Evolutionary conservation across 2,329 filamentous ascomycete genomes (phyloP).

Genomic region (Pezicula neosporulosa): DNA sequence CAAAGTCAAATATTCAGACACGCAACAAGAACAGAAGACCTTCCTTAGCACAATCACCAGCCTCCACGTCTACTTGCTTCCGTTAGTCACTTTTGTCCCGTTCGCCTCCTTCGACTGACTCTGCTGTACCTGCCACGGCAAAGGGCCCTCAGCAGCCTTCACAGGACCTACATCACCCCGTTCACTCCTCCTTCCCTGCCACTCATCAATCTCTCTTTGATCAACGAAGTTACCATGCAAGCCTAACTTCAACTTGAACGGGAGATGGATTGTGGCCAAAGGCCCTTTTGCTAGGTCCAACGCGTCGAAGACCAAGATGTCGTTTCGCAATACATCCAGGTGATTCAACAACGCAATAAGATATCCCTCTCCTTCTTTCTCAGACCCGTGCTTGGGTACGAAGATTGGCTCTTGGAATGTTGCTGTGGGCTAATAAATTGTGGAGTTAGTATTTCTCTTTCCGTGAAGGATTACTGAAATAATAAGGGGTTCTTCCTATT

Average conservation of each 20-base stretch:
- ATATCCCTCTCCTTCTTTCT: slow-evolving; percentile 29
- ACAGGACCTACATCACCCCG: slow-evolving; percentile 36
- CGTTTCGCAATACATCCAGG: slow-evolving; percentile 35
- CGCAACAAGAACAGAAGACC: too few relatives aligned
- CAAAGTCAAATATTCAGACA: too few relatives aligned
- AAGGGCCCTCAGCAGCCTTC: slow-evolving; percentile 30
- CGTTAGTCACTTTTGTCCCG: neutral
- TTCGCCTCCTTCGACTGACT: neutral
- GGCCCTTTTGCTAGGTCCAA: slow-evolving; percentile 29
- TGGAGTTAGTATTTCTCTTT: too few relatives aligned
- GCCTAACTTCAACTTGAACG: slow-evolving; percentile 29
- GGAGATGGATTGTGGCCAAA: slow-evolving; percentile 28
- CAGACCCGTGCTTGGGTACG: slow-evolving; percentile 20
- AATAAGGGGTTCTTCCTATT: too few relatives aligned
- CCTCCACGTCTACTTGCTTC: neutral
- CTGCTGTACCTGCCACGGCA: slow-evolving; percentile 34
- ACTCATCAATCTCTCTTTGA: slow-evolving; percentile 34
- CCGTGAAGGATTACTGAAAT: too few relatives aligned
- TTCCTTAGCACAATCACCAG: too few relatives aligned
- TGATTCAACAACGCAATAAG: slow-evolving; percentile 28
- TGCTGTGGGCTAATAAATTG: slow-evolving; percentile 12
- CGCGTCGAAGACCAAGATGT: slow-evolving; percentile 32
- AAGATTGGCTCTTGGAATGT: slow-evolving; percentile 30
- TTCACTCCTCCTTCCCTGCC: slow-evolving; percentile 32
- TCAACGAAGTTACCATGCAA: slow-evolving; percentile 33